Conservation (phyloP, 2,329 filamentous ascomycete species). For the Colletotrichum sp. region DNA sequence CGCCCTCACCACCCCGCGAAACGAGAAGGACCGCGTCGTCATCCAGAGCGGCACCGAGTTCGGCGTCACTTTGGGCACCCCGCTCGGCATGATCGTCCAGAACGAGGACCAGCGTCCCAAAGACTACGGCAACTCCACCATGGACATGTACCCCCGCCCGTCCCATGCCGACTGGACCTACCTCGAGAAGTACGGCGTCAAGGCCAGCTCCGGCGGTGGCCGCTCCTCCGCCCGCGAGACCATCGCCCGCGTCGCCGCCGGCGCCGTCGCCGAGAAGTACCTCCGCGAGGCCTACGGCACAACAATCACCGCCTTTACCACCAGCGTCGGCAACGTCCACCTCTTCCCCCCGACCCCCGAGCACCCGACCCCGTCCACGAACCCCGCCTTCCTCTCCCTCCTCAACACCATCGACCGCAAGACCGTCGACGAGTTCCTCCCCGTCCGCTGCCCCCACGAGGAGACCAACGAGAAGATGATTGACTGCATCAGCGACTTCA, state of each 20-base stretch:
- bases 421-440: conserved; percentile 82
- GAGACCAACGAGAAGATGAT: conserved; percentile 75
- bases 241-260: conserved; percentile 89
- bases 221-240: conserved; percentile 94
- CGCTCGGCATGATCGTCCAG: conserved; percentile 84
- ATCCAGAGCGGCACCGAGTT: conserved; percentile 95
- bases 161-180: conserved; percentile 98
- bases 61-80: conserved; percentile 87
- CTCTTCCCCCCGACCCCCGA: conserved; percentile 75
- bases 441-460: conserved; percentile 83
- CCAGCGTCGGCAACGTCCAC: conserved; percentile 81
- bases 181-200: conserved; percentile 94
- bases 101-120: conserved; percentile 94
- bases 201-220: conserved; percentile 83
- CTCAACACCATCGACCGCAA: conserved; percentile 74
- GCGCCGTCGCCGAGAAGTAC: conserved; percentile 94
- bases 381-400: conserved; percentile 80
- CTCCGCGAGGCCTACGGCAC: conserved; percentile 79
- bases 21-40: conserved; percentile 90
- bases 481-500: conserved; percentile 76
- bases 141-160: conserved; percentile 89
- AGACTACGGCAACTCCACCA: conserved; percentile 89
- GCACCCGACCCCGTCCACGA: conserved; percentile 72
- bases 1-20: conserved; percentile 86
- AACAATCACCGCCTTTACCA: conserved; percentile 90